These are phyloP conservation scores for Coccinonectria pachysandricola DNA, from an alignment of 2,329 filamentous ascomycete species.

Conservation along the genomic window DNA sequence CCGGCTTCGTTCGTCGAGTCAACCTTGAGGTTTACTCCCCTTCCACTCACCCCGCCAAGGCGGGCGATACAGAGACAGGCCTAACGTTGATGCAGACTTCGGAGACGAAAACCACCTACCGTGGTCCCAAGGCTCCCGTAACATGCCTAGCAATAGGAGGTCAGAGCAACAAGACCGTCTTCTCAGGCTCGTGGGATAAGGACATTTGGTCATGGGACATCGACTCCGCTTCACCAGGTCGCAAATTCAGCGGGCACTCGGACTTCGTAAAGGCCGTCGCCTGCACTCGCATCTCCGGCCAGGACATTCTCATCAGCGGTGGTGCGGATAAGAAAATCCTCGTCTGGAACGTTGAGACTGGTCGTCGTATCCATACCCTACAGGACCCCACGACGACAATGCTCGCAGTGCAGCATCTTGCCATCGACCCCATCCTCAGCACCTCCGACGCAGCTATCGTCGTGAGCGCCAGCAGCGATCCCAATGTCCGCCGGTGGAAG, in stretches of 20 bases:
- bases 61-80: no score
- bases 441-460: slow-evolving; percentile 43
- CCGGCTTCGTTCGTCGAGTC: slow-evolving; percentile 66
- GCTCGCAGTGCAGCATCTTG: slow-evolving; percentile 73
- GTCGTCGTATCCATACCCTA: slow-evolving; percentile 61
- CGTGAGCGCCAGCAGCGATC: slow-evolving; percentile 72
- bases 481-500: slow-evolving; percentile 69
- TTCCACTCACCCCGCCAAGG: no score
- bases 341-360: slow-evolving; percentile 67
- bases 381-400: slow-evolving; percentile 61
- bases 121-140: slow-evolving; percentile 68
- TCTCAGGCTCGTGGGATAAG: slow-evolving; percentile 93
- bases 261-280: slow-evolving; percentile 87
- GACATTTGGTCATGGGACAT: slow-evolving; percentile 77
- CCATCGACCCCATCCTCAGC: slow-evolving; percentile 57
- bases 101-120: slow-evolving; percentile 43
- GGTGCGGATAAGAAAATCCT: slow-evolving; percentile 72
- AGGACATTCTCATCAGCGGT: slow-evolving; percentile 59
- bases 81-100: no score
- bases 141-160: slow-evolving; percentile 64
- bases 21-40: slow-evolving; percentile 73
- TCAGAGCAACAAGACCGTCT: slow-evolving; percentile 48
- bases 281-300: slow-evolving; percentile 48
- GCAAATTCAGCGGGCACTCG: slow-evolving; percentile 62
- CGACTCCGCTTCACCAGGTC: slow-evolving; percentile 40